Evolutionary conservation across 257 asterid species (phyloP), one percentile per base, ranked within the genome.

Genomic region (Asclepias syriaca): DNA sequence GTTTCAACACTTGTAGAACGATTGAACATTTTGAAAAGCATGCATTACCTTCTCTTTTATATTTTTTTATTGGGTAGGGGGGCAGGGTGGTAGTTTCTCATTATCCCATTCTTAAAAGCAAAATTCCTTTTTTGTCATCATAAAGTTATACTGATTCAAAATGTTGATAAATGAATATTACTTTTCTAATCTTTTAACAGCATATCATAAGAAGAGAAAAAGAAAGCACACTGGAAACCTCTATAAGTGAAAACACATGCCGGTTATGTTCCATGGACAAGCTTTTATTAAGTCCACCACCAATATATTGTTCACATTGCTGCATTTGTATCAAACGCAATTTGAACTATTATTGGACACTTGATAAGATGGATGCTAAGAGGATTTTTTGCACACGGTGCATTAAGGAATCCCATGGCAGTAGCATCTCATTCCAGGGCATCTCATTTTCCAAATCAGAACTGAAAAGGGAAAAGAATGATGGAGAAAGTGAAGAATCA

Each of bases 251-350:
- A 74, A 82, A 80, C 75, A 78, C 83, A 11, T 88, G 97, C 74
- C 93, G 78, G 77, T 78, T 90, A 75, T 90, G 96, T 79, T 73
- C 63, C 60, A 56, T 29, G 70, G 83, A 76, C 55, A 24, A 27
- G 66, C 82, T 87, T 79, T 60, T 65, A 40, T 83, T 87, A 74
- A 69, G 80, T 74, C 81, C 85, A 58, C 74, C 82, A 68, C 80
- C 84, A 51, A 69, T 85, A 69, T 82, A 69, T 67, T 90, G 97
- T 70, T 56, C 88, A 61, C 70, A 46, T 32, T 90, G 97, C 56
- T 76, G 75, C 58, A 61, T 32, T 34, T 80, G 40, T 82, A 81
- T 88, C 76, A 88, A 84, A 78, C 77, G 69, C 65, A 81, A 75
- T 63, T 72, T 54, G 64, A 73, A 50, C 65, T 90, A 78, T 80